A percentile compares a stretch with the other conserved stretches of the same genome.
Evolutionary conservation across 371 early-diverging fungal species (phyloP).

Genomic region (Entomophthora muscae): DNA sequence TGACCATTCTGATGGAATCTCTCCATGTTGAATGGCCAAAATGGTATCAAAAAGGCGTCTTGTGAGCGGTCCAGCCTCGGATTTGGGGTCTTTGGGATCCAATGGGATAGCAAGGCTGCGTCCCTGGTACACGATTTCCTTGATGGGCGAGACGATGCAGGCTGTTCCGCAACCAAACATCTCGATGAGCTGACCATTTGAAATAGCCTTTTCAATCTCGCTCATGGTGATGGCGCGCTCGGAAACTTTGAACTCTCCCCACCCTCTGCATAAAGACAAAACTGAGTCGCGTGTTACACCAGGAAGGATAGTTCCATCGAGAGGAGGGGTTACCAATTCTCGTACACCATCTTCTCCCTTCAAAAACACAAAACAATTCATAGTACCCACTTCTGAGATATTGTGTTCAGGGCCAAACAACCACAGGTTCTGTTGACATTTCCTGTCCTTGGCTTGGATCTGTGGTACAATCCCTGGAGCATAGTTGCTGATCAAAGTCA

Average conservation of each 20-base stretch:
- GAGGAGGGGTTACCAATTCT: slow-evolving; percentile 81
- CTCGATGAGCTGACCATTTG: slow-evolving; percentile 49
- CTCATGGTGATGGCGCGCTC: slow-evolving; percentile 77
- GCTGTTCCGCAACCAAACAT: slow-evolving; percentile 94
- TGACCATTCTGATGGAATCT: slow-evolving; percentile 7
- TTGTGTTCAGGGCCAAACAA: slow-evolving; percentile 69
- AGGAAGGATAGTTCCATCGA: slow-evolving; percentile 91
- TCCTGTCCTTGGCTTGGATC: slow-evolving; percentile 61
- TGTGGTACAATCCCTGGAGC: slow-evolving; percentile 77
- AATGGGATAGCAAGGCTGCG: slow-evolving; percentile 56
- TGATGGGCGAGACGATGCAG: slow-evolving; percentile 86
- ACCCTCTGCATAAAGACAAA: slow-evolving; percentile 52
- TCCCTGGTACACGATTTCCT: slow-evolving; percentile 45
- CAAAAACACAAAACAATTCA: slow-evolving; percentile 86
- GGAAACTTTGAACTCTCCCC: slow-evolving; percentile 81
- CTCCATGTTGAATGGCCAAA: slow-evolving; percentile 56
- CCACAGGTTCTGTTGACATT: slow-evolving; percentile 92
- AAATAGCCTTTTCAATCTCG: slow-evolving; percentile 50
- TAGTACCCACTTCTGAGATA: slow-evolving; percentile 91
- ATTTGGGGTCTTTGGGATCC: slow-evolving; percentile 57
- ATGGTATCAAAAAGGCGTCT: slow-evolving; percentile 70
- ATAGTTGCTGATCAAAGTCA: slow-evolving; percentile 28
- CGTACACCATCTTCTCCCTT: slow-evolving; percentile 50
- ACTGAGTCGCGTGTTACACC: slow-evolving; percentile 96
- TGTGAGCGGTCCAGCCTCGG: slow-evolving; percentile 84